Evolutionary conservation across 1,284 basidiomycete species (phyloP), one percentile per base, ranked within the genome.

Genomic region (Marasmius oreades): DNA sequence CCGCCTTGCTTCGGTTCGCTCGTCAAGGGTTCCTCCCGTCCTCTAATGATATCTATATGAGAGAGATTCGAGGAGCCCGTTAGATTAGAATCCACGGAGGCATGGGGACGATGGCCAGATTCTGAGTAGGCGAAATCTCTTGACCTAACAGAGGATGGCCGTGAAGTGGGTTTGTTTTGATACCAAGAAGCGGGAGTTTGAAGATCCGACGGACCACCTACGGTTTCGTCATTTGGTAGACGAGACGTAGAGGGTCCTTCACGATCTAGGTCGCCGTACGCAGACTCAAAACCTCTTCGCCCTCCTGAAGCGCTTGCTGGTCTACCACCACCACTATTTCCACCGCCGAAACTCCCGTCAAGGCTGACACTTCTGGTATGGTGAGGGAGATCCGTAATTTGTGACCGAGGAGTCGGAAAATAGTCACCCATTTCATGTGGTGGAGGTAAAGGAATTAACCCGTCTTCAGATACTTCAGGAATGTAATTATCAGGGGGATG

Each of bases 401-500:
- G 23, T 6, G 44, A 43, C 5, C 44, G 39, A n/a, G 52, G 52
- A 6, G 58, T 24, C 2, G 23, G 47, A 8, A 47, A 50, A 16
- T 59, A 47, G 20, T 54, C 52, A 1, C 45, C 46, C 42, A 59
- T 28, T 20, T 59, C 55, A 23, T 59, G 58, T 18, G 64, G 64
- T 5, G 64, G 61, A 22, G 64, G 64, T 3, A 65, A 51, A 1
- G 60, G 11, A 34, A 65, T 65, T n/a, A 55, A 58, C 3, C 62
- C 62, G n/a, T 61, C 60, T 2, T 58, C 57, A 3, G 55, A 51
- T 3, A 46, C 33, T 2, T 59, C 58, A 11, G 64, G 64, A 26
- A 65, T 64, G 36, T 61, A 65, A 46, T 65, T 65, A 51, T 63
- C 62, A 6, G 64, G 64, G 28, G 60, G 58, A 36, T 56, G 60